phyloP scores from a whole-genome alignment of 352 stramenopile genomes.

The Phytopythium montanum region DNA sequence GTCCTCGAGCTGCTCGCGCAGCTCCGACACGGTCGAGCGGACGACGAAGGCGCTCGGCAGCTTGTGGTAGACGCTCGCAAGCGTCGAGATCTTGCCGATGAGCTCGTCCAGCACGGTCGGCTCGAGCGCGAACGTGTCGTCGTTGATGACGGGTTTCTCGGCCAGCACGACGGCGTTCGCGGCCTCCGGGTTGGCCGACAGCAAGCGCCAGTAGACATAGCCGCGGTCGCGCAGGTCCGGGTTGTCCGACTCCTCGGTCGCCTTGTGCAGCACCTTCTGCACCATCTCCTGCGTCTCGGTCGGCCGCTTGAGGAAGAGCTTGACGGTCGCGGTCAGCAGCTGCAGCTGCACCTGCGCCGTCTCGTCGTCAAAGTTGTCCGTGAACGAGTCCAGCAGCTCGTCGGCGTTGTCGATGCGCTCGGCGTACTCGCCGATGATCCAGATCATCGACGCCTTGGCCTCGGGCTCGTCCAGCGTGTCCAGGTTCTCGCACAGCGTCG shows the following conservation, averaged over 20 bases:
- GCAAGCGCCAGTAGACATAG: slow-evolving; percentile 99
- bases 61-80: slow-evolving; percentile 99
- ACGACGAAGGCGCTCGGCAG: slow-evolving; percentile 79
- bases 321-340: slow-evolving; percentile 98
- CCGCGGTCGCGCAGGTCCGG: slow-evolving; percentile 97
- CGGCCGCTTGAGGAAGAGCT: slow-evolving; percentile 97
- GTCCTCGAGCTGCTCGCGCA: slow-evolving; percentile 65
- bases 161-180: slow-evolving; percentile 97
- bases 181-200: slow-evolving; percentile 97
- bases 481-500: slow-evolving; percentile 98
- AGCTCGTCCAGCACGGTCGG: slow-evolving; percentile 94
- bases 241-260: slow-evolving; percentile 98
- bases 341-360: slow-evolving; percentile 96
- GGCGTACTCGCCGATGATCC: slow-evolving; percentile 99
- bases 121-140: slow-evolving; percentile 97
- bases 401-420: slow-evolving; percentile 99
- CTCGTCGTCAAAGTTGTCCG: slow-evolving; percentile 99
- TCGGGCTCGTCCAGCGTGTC: slow-evolving; percentile 99
- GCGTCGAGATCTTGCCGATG: slow-evolving; percentile 97
- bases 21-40: slow-evolving; percentile 74
- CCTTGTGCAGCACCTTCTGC: slow-evolving; percentile 96
- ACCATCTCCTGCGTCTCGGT: slow-evolving; percentile 96
- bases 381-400: slow-evolving; percentile 98
- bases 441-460: slow-evolving; percentile 99
- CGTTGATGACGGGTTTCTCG: slow-evolving; percentile 99